phyloP scores from a whole-genome alignment of 805 yeast species.

The Myxozyma geophila region DNA sequence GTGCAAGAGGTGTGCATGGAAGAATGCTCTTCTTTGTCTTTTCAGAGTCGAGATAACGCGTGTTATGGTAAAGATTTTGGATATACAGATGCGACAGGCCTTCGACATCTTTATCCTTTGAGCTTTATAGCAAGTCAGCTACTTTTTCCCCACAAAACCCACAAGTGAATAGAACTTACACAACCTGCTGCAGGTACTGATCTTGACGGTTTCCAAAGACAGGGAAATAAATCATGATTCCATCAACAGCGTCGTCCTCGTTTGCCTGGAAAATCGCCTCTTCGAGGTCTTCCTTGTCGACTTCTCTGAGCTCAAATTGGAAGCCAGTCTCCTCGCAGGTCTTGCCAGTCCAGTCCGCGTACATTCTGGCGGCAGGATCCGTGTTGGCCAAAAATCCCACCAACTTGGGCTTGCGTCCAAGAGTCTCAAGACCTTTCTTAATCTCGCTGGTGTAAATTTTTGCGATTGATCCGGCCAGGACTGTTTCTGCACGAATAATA shows the following conservation, averaged over 20 bases:
- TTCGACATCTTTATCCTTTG: slow-evolving; percentile 93
- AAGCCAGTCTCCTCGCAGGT: slow-evolving; percentile 88
- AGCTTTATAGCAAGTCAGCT: slow-evolving; percentile 27
- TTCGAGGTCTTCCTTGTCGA: slow-evolving; percentile 82
- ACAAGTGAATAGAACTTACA: slow-evolving; percentile 42
- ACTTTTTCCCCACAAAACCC: not conserved
- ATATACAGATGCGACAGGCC: slow-evolving; percentile 89
- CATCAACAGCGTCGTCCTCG: slow-evolving; percentile 72
- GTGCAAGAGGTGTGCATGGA: slow-evolving; percentile 96
- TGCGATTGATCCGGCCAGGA: slow-evolving; percentile 81
- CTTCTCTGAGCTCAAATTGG: slow-evolving; percentile 73
- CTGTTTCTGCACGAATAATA: slow-evolving; percentile 12
- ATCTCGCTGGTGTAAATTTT: slow-evolving; percentile 80
- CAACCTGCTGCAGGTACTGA: slow-evolving; percentile 92
- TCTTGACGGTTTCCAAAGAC: slow-evolving; percentile 95
- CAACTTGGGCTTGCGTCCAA: slow-evolving; percentile 67
- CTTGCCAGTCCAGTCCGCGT: slow-evolving; percentile 94
- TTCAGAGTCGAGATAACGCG: slow-evolving; percentile 78
- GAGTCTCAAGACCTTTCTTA: slow-evolving; percentile 55
- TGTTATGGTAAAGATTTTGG: slow-evolving; percentile 93
- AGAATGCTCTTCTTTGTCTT: slow-evolving; percentile 77
- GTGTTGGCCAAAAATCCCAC: slow-evolving; percentile 91
- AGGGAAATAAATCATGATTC: slow-evolving; percentile 97
- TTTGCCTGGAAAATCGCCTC: slow-evolving; percentile 83
- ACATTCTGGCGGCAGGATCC: slow-evolving; percentile 94